Evolutionary conservation across 768 basidiomycete genomes (phyloP), one percentile per base, ranked within the genome.

Genomic region (Daedaleopsis nitida): DNA sequence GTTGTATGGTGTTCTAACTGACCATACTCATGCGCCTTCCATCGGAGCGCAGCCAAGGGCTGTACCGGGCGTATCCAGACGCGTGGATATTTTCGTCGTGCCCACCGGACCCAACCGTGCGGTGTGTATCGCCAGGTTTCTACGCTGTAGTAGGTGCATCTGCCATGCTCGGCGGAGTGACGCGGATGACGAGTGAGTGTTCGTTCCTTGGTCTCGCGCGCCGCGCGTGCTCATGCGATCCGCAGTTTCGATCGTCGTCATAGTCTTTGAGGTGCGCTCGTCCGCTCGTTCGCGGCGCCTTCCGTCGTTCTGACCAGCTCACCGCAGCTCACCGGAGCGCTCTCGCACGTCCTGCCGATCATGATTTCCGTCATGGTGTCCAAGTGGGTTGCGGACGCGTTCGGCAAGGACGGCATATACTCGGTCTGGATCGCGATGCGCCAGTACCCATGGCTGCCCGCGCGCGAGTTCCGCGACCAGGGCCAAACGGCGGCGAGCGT

Each of bases 291-390:
- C 13, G 6, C 7, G 19, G 34, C 50, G 38, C 23, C 27, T 17
- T 4, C 19, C 19, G 38, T 27, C 21, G n/a, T 47, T 11, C 23
- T 49, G 19, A 32, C 27, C 27, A 7, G 3, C 21, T 21, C 19
- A 11, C 21, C 14, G 7, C 42, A 89, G 87, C 76, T 91, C n/a
- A 91, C 89, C 21, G 89, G 89, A 14, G 89, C 89, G 4, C 76
- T 91, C 27, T 90, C 88, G 14, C 89, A 91, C 74, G 89, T 91
- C n/a, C 77, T 91, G 35, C 89, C 89, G 16, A 89, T 91, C 70
- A 90, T 91, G 89, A 85, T 91, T 49, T 85, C 84, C 57, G 87
- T 91, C 54, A 88, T 89, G 85, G 82, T 84, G 19, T 79, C 87
- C 9, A 91, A 91, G 76, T 90, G 86, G 85, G 85, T 90, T 11